Percentiles rank a stretch among this genome's conserved stretches.
phyloP scores from a whole-genome alignment of 176 grass and related monocot species.

The Melocanna baccifera region DNA sequence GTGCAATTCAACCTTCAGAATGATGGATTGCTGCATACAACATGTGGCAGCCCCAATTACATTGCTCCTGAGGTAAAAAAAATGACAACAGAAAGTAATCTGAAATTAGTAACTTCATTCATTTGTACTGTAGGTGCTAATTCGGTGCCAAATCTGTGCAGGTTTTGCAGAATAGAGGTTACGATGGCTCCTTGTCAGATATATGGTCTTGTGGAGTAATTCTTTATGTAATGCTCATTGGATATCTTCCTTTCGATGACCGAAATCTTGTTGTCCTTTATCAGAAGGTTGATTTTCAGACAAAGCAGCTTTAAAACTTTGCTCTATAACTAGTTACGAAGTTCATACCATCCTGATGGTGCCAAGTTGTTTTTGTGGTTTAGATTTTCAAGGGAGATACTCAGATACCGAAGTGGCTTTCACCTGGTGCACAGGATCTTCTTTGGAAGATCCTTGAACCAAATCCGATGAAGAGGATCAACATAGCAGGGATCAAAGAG shows the following conservation, averaged over 20 bases:
- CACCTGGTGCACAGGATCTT: conserved; percentile 47
- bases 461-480: conserved; percentile 62
- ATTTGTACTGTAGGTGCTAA: background rate
- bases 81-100: background rate
- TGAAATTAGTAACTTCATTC: background rate
- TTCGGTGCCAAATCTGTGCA: conserved; percentile 1
- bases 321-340: background rate
- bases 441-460: conserved; percentile 69
- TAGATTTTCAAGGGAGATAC: conserved; percentile 74
- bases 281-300: conserved; percentile 54
- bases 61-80: conserved; percentile 73
- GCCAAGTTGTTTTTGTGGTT: background rate
- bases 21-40: conserved; percentile 81
- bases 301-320: background rate
- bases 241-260: conserved; percentile 78
- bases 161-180: conserved; percentile 79
- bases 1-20: conserved; percentile 40
- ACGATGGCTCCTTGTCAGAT: conserved; percentile 75
- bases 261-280: conserved; percentile 88
- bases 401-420: conserved; percentile 63
- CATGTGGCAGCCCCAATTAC: conserved; percentile 87
- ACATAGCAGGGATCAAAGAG: conserved; percentile 52
- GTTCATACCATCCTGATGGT: background rate
- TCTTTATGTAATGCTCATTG: conserved; percentile 71
- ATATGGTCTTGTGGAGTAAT: conserved; percentile 92